Percentiles rank a stretch among this genome's conserved stretches.
Evolutionary conservation across 805 yeast genomes (phyloP).

Genomic region (Saturnispora sekii): DNA sequence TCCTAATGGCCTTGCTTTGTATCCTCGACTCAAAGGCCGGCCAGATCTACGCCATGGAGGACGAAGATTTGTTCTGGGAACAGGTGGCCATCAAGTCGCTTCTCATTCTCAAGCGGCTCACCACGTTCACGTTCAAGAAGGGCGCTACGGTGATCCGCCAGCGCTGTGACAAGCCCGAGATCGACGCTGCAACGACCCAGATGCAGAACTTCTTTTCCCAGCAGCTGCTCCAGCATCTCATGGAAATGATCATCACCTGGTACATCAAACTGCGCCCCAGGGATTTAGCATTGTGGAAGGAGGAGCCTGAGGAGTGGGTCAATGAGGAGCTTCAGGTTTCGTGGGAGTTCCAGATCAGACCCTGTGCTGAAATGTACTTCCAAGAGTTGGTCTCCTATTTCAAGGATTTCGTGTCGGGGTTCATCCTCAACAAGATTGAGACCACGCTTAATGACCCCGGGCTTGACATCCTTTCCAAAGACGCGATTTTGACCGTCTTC

Average conservation of each 20-base stretch:
- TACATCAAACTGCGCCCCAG: slow-evolving; percentile 64
- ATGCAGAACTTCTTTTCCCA: slow-evolving; percentile 52
- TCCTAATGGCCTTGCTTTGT: slow-evolving; percentile 51
- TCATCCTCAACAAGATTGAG: slow-evolving; percentile 52
- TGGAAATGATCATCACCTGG: slow-evolving; percentile 60
- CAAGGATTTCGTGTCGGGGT: slow-evolving; percentile 43
- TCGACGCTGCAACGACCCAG: slow-evolving; percentile 43
- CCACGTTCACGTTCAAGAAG: slow-evolving; percentile 51
- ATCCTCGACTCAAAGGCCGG: slow-evolving; percentile 56
- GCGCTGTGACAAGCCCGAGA: slow-evolving; percentile 55
- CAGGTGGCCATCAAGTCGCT: slow-evolving; percentile 58
- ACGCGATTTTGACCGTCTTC: slow-evolving; percentile 73
- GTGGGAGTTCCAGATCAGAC: slow-evolving; percentile 78
- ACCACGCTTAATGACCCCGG: slow-evolving; percentile 25
- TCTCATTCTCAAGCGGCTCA: slow-evolving; percentile 51
- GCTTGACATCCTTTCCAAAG: slow-evolving; percentile 53
- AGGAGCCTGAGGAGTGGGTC: slow-evolving; percentile 91
- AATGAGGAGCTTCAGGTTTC: slow-evolving; percentile 66
- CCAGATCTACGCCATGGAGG: slow-evolving; percentile 39
- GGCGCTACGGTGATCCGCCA: slow-evolving; percentile 58
- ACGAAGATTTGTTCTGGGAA: slow-evolving; percentile 64
- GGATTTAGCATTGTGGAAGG: slow-evolving; percentile 73
- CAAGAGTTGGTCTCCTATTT: slow-evolving; percentile 62
- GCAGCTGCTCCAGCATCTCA: slow-evolving; percentile 43
- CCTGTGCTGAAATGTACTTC: slow-evolving; percentile 80